phyloP scores from a whole-genome alignment of 2,329 filamentous ascomycete genomes.

The Canariomyces notabilis region DNA sequence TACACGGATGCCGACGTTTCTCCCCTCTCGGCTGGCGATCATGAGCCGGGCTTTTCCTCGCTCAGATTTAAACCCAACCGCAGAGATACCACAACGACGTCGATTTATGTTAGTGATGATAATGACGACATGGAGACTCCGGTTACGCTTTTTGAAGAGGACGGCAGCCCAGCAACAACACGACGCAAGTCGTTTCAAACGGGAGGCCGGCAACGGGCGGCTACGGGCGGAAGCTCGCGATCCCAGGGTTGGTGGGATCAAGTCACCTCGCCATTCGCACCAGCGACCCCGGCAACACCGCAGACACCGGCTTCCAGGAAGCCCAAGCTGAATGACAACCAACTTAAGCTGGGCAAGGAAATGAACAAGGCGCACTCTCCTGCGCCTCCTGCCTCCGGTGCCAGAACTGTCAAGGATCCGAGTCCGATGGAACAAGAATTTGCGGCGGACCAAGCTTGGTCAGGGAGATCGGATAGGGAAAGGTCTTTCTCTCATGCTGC shows the following conservation, averaged over 20 bases:
- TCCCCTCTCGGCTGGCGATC: slow-evolving; percentile 34
- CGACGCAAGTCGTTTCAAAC: slow-evolving; percentile 36
- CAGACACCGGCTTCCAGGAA: slow-evolving; percentile 34
- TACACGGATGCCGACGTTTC: slow-evolving; percentile 13
- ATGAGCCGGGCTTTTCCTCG: slow-evolving; percentile 36
- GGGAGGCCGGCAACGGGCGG: slow-evolving; percentile 34
- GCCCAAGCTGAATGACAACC: slow-evolving; percentile 27
- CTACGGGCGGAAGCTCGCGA: slow-evolving; percentile 49
- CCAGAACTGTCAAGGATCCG: slow-evolving; percentile 2
- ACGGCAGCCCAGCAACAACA: slow-evolving; percentile 43
- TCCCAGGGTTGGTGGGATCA: slow-evolving; percentile 75
- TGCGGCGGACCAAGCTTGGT: too few species aligned
- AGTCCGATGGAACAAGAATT: too few species aligned
- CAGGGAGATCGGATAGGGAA: too few species aligned
- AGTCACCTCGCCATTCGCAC: slow-evolving; percentile 63
- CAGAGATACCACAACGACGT: slow-evolving; percentile 14
- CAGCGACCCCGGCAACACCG: slow-evolving; percentile 38
- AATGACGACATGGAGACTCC: slow-evolving; percentile 50
- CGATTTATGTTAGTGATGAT: slow-evolving; percentile 39
- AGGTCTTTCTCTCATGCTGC: too few species aligned
- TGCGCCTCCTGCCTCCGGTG: background rate
- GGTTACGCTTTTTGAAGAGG: slow-evolving; percentile 67
- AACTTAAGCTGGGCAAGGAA: slow-evolving; percentile 25
- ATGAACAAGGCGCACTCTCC: slow-evolving; percentile 9
- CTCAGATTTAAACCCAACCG: slow-evolving; percentile 8